These are phyloP conservation scores for Clarireedia paspali DNA, from an alignment of 2,329 filamentous ascomycete species.

Conservation along the genomic window DNA sequence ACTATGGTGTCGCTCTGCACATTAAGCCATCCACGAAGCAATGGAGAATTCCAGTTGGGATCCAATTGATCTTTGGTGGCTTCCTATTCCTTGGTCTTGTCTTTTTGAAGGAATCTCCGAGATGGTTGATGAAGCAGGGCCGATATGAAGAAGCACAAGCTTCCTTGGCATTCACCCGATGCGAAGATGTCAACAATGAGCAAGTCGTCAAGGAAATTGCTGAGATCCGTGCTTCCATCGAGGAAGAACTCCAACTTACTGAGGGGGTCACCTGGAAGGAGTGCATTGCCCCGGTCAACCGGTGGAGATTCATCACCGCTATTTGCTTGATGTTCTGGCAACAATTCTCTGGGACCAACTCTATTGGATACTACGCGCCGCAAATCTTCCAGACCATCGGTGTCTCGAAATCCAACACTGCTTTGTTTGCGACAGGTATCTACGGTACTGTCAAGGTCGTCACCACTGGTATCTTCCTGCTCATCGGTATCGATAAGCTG, in stretches of 20 bases:
- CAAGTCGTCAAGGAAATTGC: constrained; percentile 50
- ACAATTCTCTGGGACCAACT: constrained; percentile 19
- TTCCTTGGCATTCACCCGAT: constrained; percentile 49
- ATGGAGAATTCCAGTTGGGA: constrained; percentile 39
- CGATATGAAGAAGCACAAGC: constrained; percentile 48
- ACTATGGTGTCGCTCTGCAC: constrained; percentile 30
- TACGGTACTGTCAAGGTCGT: constrained; percentile 64
- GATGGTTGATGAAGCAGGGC: constrained; percentile 61
- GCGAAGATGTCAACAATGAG: constrained; percentile 49
- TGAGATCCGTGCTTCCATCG: constrained; percentile 56
- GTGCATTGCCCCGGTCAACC: constrained; percentile 27
- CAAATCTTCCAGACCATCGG: constrained; percentile 61
- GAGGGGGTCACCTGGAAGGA: constrained; percentile 52
- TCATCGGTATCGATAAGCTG: constrained; percentile 36
- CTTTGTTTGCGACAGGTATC: constrained; percentile 63
- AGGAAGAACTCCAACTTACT: constrained; percentile 64
- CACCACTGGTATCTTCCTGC: constrained; percentile 50
- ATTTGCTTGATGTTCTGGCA: constrained; percentile 43
- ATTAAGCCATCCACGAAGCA: constrained; percentile 32
- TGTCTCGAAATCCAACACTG: constrained; percentile 45
- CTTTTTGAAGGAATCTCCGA: constrained; percentile 38
- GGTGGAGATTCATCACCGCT: constrained; percentile 34
- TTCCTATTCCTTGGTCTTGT: constrained; percentile 33
- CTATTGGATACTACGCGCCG: constrained; percentile 22
- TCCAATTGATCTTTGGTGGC: constrained; percentile 19